Conservation (phyloP, 1,139 yeast genomes). For the Scheffersomyces lignicola region DNA sequence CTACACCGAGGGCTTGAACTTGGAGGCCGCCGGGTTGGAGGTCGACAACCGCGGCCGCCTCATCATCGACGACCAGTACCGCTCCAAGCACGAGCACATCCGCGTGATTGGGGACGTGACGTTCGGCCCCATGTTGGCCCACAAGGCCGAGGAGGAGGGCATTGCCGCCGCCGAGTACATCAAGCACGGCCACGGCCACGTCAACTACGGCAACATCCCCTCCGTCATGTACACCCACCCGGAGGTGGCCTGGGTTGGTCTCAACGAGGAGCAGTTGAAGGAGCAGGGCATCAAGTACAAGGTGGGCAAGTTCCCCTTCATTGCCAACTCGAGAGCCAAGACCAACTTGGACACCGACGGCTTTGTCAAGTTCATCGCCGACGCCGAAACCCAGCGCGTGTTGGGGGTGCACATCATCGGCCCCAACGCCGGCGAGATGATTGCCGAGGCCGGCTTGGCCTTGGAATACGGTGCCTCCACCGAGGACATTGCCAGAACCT, state of each 20-base stretch:
- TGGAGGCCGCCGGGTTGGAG: slow-evolving; percentile 87
- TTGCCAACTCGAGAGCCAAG: slow-evolving; percentile 99
- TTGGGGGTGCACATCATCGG: slow-evolving; percentile 98
- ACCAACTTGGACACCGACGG: slow-evolving; percentile 97
- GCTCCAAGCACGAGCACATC: slow-evolving; percentile 89
- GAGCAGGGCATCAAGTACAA: slow-evolving; percentile 90
- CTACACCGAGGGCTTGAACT: slow-evolving; percentile 83
- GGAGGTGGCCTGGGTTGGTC: slow-evolving; percentile 99
- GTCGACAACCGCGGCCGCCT: slow-evolving; percentile 89
- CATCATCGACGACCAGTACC: slow-evolving; percentile 91
- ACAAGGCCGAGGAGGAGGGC: slow-evolving; percentile 99
- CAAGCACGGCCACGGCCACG: slow-evolving; percentile 94
- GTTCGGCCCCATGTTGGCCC: slow-evolving; percentile 99
- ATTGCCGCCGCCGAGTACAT: slow-evolving; percentile 97
- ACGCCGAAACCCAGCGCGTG: slow-evolving; percentile 95
- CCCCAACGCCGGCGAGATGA: slow-evolving; percentile 99
- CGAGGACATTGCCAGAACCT: slow-evolving; percentile 95
- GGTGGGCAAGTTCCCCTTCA: slow-evolving; percentile 96
- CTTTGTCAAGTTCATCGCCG: slow-evolving; percentile 91
- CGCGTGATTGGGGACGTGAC: slow-evolving; percentile 98
- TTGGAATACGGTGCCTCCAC: slow-evolving; percentile 98
- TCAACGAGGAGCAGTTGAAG: slow-evolving; percentile 92
- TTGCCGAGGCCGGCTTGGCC: slow-evolving; percentile 97
- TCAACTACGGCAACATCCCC: slow-evolving; percentile 96
- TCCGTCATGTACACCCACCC: slow-evolving; percentile 99